Base-by-base conservation (phyloP, 2,329 filamentous ascomycete genomes). In the Aspergillus transmontanensis region DNA sequence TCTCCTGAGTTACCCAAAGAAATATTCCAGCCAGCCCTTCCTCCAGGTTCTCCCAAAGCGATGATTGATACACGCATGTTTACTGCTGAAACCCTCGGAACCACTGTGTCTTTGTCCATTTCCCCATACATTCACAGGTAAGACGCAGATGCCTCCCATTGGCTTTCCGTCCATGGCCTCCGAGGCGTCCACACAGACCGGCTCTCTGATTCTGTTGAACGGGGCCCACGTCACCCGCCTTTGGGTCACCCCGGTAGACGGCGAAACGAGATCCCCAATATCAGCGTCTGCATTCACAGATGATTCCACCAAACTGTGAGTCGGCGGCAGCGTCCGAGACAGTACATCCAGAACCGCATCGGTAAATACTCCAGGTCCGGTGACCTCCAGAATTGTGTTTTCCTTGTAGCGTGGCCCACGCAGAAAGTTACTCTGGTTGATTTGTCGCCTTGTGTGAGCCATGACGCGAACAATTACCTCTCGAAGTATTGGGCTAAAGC, bases 141-240 rank as follows among this genome's bases (percentile, higher is more conserved):
- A 79, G 7, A 96, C 89, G 90, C 96, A 97, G 65, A 96, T 87
- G 4, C 92, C 92, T 30, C 92, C 92, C 71, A 93, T 87, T 10
- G 86, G 86, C 23, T 88, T 83, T 1, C 92, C 70, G 3, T 59
- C 11, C 34, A 55, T 63, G 2, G 70, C 64, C 19, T 74, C 70
- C 0, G 63, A 62, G 0, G 64, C 70, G 12, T 72, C 66, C 1
- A 75, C 63, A 51, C 75, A 76, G 10, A 75, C 26, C 1, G 71
- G 67, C 5, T 72, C 48, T 5, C 58, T 36, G 7, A 78, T 65
- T 9, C 65, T 41, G 48, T 76, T 68, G 45, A 78, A 77, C 19
- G 75, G 75, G 1, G 73, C 72, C 75, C 75, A 78, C 1, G 75
- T 76, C 28, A 78, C 72, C 6, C 73, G 71, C 21, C 64, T 65